Percentiles rank a stretch among this genome's conserved stretches.
These are phyloP conservation scores for Middelhovenomyces tepae DNA, from an alignment of 805 yeast genomes.

Conservation along the genomic window DNA sequence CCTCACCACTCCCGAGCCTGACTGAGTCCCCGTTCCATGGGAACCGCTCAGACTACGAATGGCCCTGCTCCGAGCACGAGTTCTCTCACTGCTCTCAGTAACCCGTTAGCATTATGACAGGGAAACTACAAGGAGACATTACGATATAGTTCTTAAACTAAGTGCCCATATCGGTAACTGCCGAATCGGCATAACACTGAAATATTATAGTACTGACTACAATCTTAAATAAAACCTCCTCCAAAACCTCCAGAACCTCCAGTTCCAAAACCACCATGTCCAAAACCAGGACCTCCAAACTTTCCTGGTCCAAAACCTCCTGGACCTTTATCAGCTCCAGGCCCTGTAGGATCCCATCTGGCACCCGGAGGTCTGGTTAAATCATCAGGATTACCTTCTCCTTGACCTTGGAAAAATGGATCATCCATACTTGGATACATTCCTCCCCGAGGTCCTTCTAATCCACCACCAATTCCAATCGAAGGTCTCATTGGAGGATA, in stretches of 20 bases:
- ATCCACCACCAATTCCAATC: constrained; percentile 15
- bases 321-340: constrained; percentile 19
- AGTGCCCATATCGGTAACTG: too few relatives aligned
- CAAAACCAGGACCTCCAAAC: constrained; percentile 9
- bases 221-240: constrained; percentile 1
- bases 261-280: constrained; percentile 4
- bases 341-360: constrained; percentile 33
- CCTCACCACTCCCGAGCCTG: too few relatives aligned
- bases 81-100: too few relatives aligned
- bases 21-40: too few relatives aligned
- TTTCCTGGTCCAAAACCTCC: constrained; percentile 17
- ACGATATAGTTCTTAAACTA: too few relatives aligned
- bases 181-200: too few relatives aligned
- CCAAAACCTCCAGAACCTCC: neutral
- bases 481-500: constrained; percentile 28
- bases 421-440: constrained; percentile 29
- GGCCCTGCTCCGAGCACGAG: too few relatives aligned
- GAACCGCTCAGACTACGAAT: too few relatives aligned
- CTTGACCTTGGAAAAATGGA: constrained; percentile 20
- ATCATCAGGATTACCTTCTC: constrained; percentile 12
- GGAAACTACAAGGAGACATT: too few relatives aligned
- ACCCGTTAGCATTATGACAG: too few relatives aligned
- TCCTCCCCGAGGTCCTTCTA: constrained; percentile 14
- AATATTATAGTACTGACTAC: too few relatives aligned
- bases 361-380: constrained; percentile 29